Evolutionary conservation across 768 basidiomycete species (phyloP).

Genomic region (Coprinellus aureogranulatus): DNA sequence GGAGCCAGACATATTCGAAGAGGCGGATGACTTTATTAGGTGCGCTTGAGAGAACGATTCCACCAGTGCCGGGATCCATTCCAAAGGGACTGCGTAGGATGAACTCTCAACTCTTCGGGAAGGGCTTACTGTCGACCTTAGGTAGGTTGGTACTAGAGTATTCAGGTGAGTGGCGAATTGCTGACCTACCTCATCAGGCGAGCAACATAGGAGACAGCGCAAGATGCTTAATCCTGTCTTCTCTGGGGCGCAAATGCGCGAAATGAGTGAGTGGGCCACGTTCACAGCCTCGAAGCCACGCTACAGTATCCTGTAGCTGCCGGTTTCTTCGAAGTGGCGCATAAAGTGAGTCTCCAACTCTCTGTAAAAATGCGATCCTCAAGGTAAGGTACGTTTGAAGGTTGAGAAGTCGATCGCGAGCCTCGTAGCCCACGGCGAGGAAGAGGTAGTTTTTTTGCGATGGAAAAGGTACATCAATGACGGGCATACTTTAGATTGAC

Average conservation of each 20-base stretch:
- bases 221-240: constrained; percentile 39
- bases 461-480: not conserved
- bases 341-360: too few relatives aligned
- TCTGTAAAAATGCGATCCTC: too few relatives aligned
- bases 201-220: constrained; percentile 39
- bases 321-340: not conserved
- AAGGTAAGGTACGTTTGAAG: too few relatives aligned
- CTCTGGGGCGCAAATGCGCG: constrained; percentile 32
- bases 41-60: not conserved
- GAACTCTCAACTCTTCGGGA: too few relatives aligned
- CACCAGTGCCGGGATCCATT: not conserved
- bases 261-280: constrained; percentile 27
- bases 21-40: constrained; percentile 23
- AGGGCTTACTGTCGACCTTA: constrained; percentile 7
- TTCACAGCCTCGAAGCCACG: not conserved
- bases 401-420: constrained; percentile 15
- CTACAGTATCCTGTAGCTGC: not conserved
- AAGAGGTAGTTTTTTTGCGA: not conserved
- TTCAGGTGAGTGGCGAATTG: too few relatives aligned
- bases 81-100: not conserved
- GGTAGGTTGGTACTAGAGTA: too few relatives aligned
- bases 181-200: constrained; percentile 23
- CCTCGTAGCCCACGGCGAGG: constrained; percentile 9
- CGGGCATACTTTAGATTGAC: constrained; percentile 5
- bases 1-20: constrained; percentile 31